phyloP scores from a whole-genome alignment of 352 stramenopile species.

The Phytophthora rubi region DNA sequence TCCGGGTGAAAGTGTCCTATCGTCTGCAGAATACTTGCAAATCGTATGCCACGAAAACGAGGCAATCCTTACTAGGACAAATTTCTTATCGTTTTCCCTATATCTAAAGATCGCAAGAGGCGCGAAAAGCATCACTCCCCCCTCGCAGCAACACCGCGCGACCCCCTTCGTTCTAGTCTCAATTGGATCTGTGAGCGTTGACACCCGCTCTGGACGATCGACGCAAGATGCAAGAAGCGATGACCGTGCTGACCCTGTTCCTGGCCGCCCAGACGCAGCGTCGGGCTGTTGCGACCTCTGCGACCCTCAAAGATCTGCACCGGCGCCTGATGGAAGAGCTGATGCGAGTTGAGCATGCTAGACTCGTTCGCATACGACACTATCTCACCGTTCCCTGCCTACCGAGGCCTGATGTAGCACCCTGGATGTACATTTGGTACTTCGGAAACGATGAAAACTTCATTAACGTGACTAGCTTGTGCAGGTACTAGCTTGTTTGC shows the following conservation, averaged over 20 bases:
- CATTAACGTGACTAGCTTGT: not conserved
- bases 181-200: not conserved
- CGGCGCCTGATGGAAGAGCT: not conserved
- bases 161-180: not conserved
- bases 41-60: not conserved
- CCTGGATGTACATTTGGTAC: not conserved
- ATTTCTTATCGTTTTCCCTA: not conserved
- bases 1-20: not conserved
- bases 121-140: not conserved
- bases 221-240: not conserved
- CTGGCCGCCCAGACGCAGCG: not conserved
- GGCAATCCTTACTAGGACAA: not conserved
- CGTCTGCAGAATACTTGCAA: not conserved
- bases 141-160: not conserved
- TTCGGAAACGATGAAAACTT: not conserved
- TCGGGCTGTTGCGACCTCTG: not conserved
- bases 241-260: not conserved
- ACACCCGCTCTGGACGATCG: not conserved
- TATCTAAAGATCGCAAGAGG: not conserved
- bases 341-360: not conserved
- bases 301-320: not conserved
- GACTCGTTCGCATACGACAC: not conserved
- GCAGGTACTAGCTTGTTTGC: too few species aligned
- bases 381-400: not conserved
- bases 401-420: not conserved